Conservation (phyloP, 2,329 filamentous ascomycete species). For the Leptographium lundbergii region DNA sequence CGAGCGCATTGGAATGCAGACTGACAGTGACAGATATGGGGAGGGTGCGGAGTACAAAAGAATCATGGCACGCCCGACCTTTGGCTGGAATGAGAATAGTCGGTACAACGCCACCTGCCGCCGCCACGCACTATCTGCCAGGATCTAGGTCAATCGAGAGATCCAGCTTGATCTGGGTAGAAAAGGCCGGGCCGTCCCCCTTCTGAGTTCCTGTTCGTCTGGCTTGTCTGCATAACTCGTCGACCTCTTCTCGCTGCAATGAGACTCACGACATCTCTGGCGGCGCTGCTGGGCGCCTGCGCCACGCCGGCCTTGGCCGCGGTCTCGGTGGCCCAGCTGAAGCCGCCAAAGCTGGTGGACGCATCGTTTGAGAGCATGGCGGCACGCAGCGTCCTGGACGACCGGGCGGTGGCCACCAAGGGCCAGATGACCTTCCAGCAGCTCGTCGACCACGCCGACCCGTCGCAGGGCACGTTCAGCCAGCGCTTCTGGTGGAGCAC, state of each 20-base stretch:
- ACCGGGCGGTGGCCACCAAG: not conserved
- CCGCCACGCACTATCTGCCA: too few species aligned
- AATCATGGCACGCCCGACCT: not conserved
- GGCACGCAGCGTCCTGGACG: not conserved
- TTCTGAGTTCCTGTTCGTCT: not conserved
- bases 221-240: not conserved
- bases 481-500: constrained; percentile 29
- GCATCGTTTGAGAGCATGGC: not conserved
- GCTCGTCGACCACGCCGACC: constrained; percentile 27
- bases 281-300: not conserved
- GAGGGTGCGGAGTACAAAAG: not conserved
- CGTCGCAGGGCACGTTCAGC: constrained; percentile 26
- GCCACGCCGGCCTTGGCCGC: not conserved
- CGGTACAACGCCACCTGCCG: not conserved
- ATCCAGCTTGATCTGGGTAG: too few species aligned
- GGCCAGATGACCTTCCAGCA: constrained; percentile 21
- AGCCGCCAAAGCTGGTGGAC: not conserved
- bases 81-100: not conserved
- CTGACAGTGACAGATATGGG: not conserved
- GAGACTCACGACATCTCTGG: not conserved
- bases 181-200: too few species aligned
- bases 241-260: not conserved
- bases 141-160: too few species aligned
- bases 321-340: not conserved
- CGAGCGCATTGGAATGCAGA: not conserved